phyloP scores from a whole-genome alignment of 441 rosid species.

The Euphorbia schlechtendalii region DNA sequence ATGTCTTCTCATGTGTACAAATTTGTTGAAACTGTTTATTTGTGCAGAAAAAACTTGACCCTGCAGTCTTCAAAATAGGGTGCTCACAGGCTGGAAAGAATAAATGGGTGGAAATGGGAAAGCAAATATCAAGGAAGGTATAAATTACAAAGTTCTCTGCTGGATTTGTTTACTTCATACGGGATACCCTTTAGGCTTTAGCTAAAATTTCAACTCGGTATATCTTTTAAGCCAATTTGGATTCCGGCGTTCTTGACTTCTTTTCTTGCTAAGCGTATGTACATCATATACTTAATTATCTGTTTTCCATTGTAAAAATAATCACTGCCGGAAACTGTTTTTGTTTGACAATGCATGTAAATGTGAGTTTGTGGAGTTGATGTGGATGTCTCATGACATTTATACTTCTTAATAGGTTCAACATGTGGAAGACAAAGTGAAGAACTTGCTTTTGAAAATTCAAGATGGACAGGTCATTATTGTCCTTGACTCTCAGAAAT shows the following conservation, averaged over 20 bases:
- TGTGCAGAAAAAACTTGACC: constrained; percentile 62
- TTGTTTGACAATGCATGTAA: not conserved
- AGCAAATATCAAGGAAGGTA: constrained; percentile 79
- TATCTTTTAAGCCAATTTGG: not conserved
- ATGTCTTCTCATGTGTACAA: too few relatives aligned
- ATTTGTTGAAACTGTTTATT: constrained; percentile 11
- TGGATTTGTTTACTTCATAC: not conserved
- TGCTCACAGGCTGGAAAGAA: constrained; percentile 69
- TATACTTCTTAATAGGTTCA: constrained; percentile 45
- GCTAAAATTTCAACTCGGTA: not conserved
- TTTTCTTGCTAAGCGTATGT: too few relatives aligned
- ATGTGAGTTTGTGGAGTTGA: not conserved
- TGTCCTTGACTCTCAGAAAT: not conserved
- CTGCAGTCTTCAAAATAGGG: constrained; percentile 65
- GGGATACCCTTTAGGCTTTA: too few relatives aligned
- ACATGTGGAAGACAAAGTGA: constrained; percentile 70
- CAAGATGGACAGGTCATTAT: constrained; percentile 52
- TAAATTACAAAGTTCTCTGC: not conserved
- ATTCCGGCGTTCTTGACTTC: too few relatives aligned
- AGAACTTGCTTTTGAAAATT: constrained; percentile 45
- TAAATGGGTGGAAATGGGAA: constrained; percentile 91
- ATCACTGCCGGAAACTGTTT: not conserved
- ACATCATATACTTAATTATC: not conserved
- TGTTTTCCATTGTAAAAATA: not conserved
- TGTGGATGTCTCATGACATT: not conserved